Percentiles rank a stretch among this genome's conserved stretches.
These are phyloP conservation scores for Letharia columbiana DNA, from an alignment of 495 filamentous ascomycete genomes.

Conservation along the genomic window DNA sequence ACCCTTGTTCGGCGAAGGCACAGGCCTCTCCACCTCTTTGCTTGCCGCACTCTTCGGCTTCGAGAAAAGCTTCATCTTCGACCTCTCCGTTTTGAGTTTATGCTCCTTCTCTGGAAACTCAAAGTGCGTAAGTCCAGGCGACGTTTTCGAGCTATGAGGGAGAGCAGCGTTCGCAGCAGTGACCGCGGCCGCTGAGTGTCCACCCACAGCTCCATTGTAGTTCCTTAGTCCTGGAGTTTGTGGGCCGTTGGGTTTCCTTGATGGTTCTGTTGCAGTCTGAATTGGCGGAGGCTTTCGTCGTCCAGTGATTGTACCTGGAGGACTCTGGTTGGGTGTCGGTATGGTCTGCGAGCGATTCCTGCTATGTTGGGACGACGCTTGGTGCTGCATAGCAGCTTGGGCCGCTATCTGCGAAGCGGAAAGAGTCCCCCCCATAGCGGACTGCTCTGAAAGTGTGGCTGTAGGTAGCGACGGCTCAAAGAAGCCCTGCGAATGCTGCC, in stretches of 20 bases:
- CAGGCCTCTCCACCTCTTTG: conserved; percentile 51
- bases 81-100: conserved; percentile 65
- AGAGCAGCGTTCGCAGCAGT: conserved; percentile 84
- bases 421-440: conserved; percentile 37
- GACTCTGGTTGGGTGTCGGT: conserved; percentile 38
- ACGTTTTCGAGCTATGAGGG: conserved; percentile 50
- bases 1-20: conserved; percentile 79
- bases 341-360: conserved; percentile 68
- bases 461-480: conserved; percentile 83
- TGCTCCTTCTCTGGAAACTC: conserved; percentile 48
- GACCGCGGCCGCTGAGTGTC: conserved; percentile 58
- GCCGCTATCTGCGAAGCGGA: conserved; percentile 83
- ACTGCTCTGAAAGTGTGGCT: conserved; percentile 45
- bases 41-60: conserved; percentile 71
- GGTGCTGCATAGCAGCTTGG: conserved; percentile 77
- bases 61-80: conserved; percentile 87
- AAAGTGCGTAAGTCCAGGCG: conserved; percentile 37
- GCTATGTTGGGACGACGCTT: conserved; percentile 43
- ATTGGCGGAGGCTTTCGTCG: conserved; percentile 44
- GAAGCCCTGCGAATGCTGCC: conserved; percentile 74
- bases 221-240: conserved; percentile 38
- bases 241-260: conserved; percentile 36
- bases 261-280: conserved; percentile 45
- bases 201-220: conserved; percentile 61
- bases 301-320: conserved; percentile 40